phyloP scores from a whole-genome alignment of 441 rosid species.

The Sinapis alba region DNA sequence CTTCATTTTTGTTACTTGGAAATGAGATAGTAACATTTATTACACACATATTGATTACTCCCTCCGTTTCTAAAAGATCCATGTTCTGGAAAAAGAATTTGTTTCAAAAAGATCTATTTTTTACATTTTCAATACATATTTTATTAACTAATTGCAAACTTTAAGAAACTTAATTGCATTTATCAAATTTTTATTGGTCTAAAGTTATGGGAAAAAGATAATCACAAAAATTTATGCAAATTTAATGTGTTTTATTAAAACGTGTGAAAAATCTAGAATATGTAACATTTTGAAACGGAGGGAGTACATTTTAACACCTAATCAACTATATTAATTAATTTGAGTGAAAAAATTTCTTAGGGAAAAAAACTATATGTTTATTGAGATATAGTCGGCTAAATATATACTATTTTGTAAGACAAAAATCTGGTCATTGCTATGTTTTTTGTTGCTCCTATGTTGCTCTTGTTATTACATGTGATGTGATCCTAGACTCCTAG shows the following conservation, averaged over 20 bases:
- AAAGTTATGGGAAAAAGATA: too few species aligned
- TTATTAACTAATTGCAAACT: too few species aligned
- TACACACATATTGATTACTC: not conserved
- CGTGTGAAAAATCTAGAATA: too few species aligned
- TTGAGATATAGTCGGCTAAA: constrained; percentile 18
- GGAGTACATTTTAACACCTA: constrained; percentile 1
- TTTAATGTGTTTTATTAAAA: too few species aligned
- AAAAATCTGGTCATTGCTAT: constrained; percentile 14
- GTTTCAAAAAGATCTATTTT: too few species aligned
- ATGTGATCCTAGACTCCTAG: constrained; percentile 28
- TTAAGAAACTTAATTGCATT: too few species aligned
- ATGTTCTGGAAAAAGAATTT: too few species aligned
- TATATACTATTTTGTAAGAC: not conserved
- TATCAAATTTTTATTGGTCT: too few species aligned
- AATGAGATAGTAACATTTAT: not conserved
- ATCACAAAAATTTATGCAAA: too few species aligned
- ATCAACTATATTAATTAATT: not conserved
- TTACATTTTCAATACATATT: too few species aligned
- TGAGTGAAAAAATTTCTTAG: not conserved
- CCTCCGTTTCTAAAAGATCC: too few species aligned
- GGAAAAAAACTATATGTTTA: not conserved
- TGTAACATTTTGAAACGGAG: too few species aligned
- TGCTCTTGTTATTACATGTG: constrained; percentile 30
- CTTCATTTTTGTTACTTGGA: not conserved
- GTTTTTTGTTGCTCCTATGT: constrained; percentile 23